phyloP scores from a whole-genome alignment of 2,329 filamentous ascomycete genomes.

The Monosporascus sp. region DNA sequence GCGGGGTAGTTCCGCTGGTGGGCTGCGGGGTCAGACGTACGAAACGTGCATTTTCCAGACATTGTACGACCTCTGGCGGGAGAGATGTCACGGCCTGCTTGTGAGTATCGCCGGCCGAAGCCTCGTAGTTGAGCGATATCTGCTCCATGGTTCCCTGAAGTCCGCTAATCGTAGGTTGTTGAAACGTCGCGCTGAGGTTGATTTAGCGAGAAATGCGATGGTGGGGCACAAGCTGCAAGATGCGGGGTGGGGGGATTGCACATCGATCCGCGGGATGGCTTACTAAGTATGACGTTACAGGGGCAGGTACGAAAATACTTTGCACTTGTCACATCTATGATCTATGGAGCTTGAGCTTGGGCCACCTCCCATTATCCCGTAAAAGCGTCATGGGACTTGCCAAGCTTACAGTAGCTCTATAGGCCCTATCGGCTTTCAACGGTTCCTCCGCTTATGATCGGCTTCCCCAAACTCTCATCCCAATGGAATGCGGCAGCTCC shows the following conservation, averaged over 20 bases:
- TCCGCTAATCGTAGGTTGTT: background rate
- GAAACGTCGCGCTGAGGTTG: no score
- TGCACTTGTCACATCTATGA: no score
- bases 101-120: constrained; percentile 68
- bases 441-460: background rate
- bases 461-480: background rate
- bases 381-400: no score
- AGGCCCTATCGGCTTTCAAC: background rate
- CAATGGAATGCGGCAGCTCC: constrained; percentile 4
- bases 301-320: no score
- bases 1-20: background rate
- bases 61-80: constrained; percentile 81
- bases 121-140: constrained; percentile 69
- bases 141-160: constrained; percentile 45
- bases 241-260: no score
- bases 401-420: no score
- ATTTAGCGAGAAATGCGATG: no score
- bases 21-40: constrained; percentile 44
- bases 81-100: constrained; percentile 64
- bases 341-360: background rate
- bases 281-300: no score
- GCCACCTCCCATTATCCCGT: background rate
- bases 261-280: no score
- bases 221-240: no score
- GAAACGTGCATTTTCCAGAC: constrained; percentile 91